Evolutionary conservation across 495 filamentous ascomycete genomes (phyloP), one percentile per base, ranked within the genome.

Genomic region (Darksidea phi): DNA sequence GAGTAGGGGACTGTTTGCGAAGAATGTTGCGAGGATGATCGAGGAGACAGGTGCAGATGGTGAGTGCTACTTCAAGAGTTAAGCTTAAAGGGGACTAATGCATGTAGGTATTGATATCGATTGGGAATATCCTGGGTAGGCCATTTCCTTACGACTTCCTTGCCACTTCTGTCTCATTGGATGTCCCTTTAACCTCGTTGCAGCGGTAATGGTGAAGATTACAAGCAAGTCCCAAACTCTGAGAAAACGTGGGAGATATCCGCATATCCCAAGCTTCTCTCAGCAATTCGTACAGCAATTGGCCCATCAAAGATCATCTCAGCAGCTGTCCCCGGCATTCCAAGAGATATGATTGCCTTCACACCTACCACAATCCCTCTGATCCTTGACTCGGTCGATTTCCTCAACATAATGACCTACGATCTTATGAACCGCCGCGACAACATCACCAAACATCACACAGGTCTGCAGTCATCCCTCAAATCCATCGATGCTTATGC

Each of bases 361-460:
- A 89, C 82, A 7, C 67, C 75, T 17, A 69, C 81, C 34, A 84
- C 82, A 0, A 75, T 88, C 0, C 86, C 86, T 1, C 67, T 71
- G 41, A 87, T 91, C 67, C 82, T 77, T 72, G 64, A 73, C 48
- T 81, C 82, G 0, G 75, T 89, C 13, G 86, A 89, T 68, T 87
- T 88, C 73, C 75, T 89, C 66, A 91, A 89, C 69, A 79, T 91
- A 48, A 91, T 91, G 88, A 84, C 81, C 10, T 91, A 91, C 73
- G 88, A 91, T 61, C 66, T 91, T 51, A 87, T 88, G 81, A 90
- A 89, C 73, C 81, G 88, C n/a, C 82, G 88, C 15, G 84, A 90
- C 65, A 83, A 77, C 60, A 72, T 82, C 8, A 89, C 86, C 4
- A 81, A 80, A 57, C 86, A 89, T 62, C 85, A 88, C 64, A 86